Conservation (phyloP, 140 eudicot genomes). For the Oenanthe javanica region DNA sequence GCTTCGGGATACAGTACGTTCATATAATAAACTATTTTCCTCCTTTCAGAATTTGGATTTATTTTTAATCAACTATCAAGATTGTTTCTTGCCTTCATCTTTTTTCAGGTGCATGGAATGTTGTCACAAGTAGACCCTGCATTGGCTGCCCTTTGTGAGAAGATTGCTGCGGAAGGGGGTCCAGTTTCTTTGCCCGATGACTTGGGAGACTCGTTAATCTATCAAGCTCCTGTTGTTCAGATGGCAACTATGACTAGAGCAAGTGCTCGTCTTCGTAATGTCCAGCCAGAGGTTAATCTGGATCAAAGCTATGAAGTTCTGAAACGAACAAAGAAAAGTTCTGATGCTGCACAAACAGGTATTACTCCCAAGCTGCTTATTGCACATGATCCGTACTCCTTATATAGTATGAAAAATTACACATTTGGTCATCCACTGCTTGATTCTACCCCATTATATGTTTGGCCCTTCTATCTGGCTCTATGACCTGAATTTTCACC, state of each 20-base stretch:
- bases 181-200: conserved; percentile 66
- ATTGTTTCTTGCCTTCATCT: conserved; percentile 5
- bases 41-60: conserved; percentile 2
- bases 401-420: neutral
- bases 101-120: conserved; percentile 88
- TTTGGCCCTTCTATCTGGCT: neutral
- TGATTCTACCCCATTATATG: neutral
- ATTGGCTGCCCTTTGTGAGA: conserved; percentile 83
- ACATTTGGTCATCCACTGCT: neutral
- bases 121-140: conserved; percentile 93
- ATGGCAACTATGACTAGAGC: conserved; percentile 64
- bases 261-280: conserved; percentile 95
- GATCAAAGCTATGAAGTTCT: conserved; percentile 78
- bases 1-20: conserved; percentile 94
- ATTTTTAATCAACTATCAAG: conserved; percentile 10
- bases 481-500: neutral
- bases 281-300: conserved; percentile 79
- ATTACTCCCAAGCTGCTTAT: conserved; percentile 2
- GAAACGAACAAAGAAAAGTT: conserved; percentile 58
- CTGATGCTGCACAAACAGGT: conserved; percentile 65
- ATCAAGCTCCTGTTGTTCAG: conserved; percentile 60
- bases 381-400: neutral
- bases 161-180: conserved; percentile 93
- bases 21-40: conserved; percentile 1
- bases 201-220: conserved; percentile 36